Conservation (phyloP, 805 yeast genomes). For the Candida quercuum region DNA sequence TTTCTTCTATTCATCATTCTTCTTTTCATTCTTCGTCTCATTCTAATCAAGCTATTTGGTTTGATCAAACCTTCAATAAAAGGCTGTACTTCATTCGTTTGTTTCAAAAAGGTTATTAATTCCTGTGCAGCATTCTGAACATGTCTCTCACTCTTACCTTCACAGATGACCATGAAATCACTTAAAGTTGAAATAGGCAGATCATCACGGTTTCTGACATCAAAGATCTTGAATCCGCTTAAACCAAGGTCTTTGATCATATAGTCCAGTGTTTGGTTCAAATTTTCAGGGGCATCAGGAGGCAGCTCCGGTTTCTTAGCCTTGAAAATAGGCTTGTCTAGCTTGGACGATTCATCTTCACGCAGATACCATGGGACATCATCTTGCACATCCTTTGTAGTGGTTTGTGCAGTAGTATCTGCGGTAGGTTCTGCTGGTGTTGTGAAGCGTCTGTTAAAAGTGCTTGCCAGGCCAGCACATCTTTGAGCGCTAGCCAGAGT, state of each 20-base stretch:
- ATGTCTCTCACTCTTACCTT: constrained; percentile 78
- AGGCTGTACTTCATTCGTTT: constrained; percentile 39
- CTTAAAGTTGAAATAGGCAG: constrained; percentile 35
- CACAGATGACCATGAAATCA: constrained; percentile 55
- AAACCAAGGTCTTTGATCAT: constrained; percentile 62
- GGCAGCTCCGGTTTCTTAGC: constrained; percentile 57
- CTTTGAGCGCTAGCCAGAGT: too few species aligned
- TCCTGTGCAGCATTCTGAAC: constrained; percentile 63
- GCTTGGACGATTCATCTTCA: constrained; percentile 31
- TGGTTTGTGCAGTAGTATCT: not conserved
- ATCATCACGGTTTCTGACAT: constrained; percentile 40
- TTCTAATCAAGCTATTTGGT: constrained; percentile 45
- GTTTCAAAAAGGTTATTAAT: constrained; percentile 54
- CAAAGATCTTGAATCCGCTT: constrained; percentile 56
- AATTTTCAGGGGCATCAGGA: constrained; percentile 43
- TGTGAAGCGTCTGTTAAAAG: not conserved
- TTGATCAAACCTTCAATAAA: constrained; percentile 69
- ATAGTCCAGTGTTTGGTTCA: constrained; percentile 40
- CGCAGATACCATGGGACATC: constrained; percentile 60
- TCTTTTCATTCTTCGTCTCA: constrained; percentile 45
- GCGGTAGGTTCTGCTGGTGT: not conserved
- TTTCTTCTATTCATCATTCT: constrained; percentile 47
- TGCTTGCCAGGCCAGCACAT: too few species aligned
- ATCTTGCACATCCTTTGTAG: not conserved
- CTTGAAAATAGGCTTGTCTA: constrained; percentile 28